phyloP scores from a whole-genome alignment of 805 yeast genomes.

The Barnettozyma salicaria region DNA sequence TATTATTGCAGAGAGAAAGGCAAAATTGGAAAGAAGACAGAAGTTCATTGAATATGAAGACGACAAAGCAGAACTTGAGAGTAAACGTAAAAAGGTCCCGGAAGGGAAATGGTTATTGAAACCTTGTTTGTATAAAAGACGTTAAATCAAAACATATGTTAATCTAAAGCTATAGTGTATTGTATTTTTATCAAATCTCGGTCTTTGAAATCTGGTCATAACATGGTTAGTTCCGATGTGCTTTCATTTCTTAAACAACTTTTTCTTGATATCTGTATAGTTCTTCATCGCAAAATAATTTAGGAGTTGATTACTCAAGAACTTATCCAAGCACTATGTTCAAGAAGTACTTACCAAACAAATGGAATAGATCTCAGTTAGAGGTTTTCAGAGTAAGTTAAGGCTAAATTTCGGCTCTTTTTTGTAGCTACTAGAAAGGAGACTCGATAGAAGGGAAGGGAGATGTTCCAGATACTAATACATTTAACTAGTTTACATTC shows the following conservation, averaged over 20 bases:
- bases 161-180: no score
- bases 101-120: conserved; percentile 89
- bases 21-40: conserved; percentile 54
- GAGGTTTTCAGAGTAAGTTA: conserved; percentile 14
- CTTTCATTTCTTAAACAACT: no score
- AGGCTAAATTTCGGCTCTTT: background rate
- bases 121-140: conserved; percentile 93
- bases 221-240: no score
- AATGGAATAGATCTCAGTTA: conserved; percentile 11
- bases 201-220: no score
- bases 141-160: no score
- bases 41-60: conserved; percentile 67
- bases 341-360: conserved; percentile 2
- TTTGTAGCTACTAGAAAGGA: no score
- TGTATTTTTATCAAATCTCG: no score
- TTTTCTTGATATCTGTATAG: no score
- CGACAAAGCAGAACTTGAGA: conserved; percentile 53
- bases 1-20: conserved; percentile 54
- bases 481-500: conserved; percentile 59
- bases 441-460: no score
- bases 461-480: background rate
- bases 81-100: conserved; percentile 46
- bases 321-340: no score
- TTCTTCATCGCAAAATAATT: no score
- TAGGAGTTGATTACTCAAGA: no score